A percentile compares a stretch with the other conserved stretches of the same genome.
Conservation (phyloP, 78 protist genomes). For the Dictyostelium purpureum region DNA sequence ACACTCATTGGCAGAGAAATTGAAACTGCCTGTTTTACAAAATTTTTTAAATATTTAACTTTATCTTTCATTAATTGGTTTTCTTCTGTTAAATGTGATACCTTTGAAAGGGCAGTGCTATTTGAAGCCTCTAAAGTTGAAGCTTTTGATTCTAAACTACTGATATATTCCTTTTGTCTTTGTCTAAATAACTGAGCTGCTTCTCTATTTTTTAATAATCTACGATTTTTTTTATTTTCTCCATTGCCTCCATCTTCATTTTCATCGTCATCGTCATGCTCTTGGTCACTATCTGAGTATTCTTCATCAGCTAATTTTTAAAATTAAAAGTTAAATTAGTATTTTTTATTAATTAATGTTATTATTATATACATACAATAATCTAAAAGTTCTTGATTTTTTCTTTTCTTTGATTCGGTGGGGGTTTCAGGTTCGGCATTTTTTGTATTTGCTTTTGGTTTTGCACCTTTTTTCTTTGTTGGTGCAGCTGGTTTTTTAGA, state of each 20-base stretch:
- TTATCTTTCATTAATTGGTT: slow-evolving; percentile 53
- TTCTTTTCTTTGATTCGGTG: slow-evolving; percentile 3
- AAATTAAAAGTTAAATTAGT: background rate
- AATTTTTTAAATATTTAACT: slow-evolving; percentile 41
- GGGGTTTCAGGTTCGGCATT: background rate
- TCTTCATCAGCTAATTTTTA: background rate
- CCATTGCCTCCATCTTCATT: background rate
- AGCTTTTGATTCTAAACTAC: slow-evolving; percentile 34
- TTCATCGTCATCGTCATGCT: background rate
- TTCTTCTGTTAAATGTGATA: background rate
- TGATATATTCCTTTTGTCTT: slow-evolving; percentile 58
- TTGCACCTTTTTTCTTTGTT: background rate
- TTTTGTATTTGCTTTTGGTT: background rate
- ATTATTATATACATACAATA: background rate
- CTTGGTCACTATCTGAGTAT: slow-evolving; percentile 27
- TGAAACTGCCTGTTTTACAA: slow-evolving; percentile 67
- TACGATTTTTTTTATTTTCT: background rate
- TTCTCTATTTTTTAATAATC: slow-evolving; percentile 64
- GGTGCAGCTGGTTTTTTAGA: slow-evolving; percentile 39
- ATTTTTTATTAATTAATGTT: background rate
- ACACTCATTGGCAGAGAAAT: slow-evolving; percentile 21
- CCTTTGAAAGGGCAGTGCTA: slow-evolving; percentile 14
- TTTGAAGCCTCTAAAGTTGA: slow-evolving; percentile 26
- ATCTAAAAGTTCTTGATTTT: slow-evolving; percentile 15
- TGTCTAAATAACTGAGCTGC: slow-evolving; percentile 73